Base-by-base conservation (phyloP, 768 basidiomycete genomes). In the Clavaria fumosa region DNA sequence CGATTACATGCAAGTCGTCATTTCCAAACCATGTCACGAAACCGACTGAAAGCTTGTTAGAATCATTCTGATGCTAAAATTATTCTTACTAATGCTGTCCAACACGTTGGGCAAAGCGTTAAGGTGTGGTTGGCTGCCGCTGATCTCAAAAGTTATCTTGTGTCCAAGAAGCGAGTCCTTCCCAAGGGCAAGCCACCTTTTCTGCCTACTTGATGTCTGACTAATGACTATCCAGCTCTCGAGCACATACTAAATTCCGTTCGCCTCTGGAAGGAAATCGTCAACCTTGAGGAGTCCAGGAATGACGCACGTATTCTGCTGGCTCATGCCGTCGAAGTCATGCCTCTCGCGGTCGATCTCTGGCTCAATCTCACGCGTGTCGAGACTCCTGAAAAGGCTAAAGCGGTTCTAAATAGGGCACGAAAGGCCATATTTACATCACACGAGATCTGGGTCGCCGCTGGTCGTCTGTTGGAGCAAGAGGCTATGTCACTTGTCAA, bases 381-480 rank as follows among this genome's bases (percentile, higher is more conserved):
- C 4, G 95, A 97, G 60, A 83, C 83, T 0, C 90, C 90, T 0
- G 83, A 86, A 17, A 73, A 75, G 23, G 95, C 93, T 0, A 85
- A 86, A 50, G 75, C 79, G 1, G 95, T 97, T 0, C 71, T 99
- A 40, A 97, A 99, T 66, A 90, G 83, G 55, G 95, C 95, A 3
- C 78, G 91, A 34, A 85, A 85, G 50, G 77, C 84, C 5, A 77
- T 97, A 23, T 93, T 91, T 1, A 99, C 95, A 0, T 83, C 79
- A 9, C 91, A 97, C 57, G 95, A 97, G 50, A 97, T 99, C 43
- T 99, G 93, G 91, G 95, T 99, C 43, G 95, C 95, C 2, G 93
- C 93, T 3, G 90, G 81, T 9, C 71, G 90, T 23, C 59, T 97
- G 9, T 66, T 93, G 21, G 95, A 99, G 57, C 93, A 97, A 52